phyloP scores from a whole-genome alignment of 306 rosid genomes.

The Corylus avellana region DNA sequence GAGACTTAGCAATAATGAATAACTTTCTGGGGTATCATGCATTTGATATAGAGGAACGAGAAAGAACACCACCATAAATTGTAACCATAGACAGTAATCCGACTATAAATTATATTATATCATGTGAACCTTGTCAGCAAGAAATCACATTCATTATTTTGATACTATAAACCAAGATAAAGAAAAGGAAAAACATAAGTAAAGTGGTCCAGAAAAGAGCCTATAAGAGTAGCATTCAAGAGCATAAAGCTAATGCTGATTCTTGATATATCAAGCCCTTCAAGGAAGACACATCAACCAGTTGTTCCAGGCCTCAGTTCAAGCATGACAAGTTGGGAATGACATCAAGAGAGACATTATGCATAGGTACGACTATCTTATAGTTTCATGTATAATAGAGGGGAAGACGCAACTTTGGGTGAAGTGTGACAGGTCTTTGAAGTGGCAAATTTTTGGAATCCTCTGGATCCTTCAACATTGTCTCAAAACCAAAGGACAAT shows the following conservation, averaged over 20 bases:
- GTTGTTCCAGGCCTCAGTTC: constrained; percentile 8
- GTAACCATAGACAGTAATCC: not conserved
- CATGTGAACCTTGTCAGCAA: not conserved
- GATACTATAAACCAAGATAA: not conserved
- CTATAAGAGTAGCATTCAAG: not conserved
- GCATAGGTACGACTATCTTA: not conserved
- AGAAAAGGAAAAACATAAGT: not conserved
- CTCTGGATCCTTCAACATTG: not conserved
- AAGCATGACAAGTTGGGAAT: not conserved
- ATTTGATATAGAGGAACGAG: no score
- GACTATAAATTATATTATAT: not conserved
- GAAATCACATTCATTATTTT: not conserved
- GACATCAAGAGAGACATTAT: constrained; percentile 1
- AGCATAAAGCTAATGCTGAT: constrained; percentile 2
- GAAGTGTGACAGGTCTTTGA: not conserved
- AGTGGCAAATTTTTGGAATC: not conserved
- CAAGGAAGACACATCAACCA: not conserved
- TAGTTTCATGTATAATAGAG: not conserved
- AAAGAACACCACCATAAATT: not conserved
- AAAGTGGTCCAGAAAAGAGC: not conserved
- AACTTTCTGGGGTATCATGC: no score
- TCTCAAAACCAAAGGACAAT: not conserved
- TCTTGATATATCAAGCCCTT: not conserved
- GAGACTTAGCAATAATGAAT: no score
- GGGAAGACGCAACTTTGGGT: not conserved